These are phyloP conservation scores for Phytopythium boreale DNA, from an alignment of 352 stramenopile species.

Conservation along the genomic window DNA sequence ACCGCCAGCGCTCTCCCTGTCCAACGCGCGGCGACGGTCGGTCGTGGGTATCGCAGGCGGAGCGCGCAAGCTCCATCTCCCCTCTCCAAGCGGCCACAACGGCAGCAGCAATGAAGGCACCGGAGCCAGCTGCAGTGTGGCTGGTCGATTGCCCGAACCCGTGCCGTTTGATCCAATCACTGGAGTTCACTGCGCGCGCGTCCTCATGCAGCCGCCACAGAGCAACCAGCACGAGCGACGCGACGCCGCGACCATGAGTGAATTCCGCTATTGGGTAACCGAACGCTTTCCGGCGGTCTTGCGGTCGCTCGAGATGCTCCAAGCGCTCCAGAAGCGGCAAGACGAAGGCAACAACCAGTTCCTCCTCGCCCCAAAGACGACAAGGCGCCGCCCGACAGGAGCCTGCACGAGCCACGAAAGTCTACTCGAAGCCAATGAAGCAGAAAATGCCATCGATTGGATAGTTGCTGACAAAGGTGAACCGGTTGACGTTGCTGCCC, in stretches of 20 bases:
- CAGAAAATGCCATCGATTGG: not conserved
- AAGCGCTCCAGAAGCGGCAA: not conserved
- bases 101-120: not conserved
- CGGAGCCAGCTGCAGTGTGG: not conserved
- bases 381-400: not conserved
- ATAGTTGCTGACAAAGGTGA: not conserved
- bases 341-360: not conserved
- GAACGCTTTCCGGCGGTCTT: slow-evolving; percentile 33
- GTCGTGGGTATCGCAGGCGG: slow-evolving; percentile 1
- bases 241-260: slow-evolving; percentile 14
- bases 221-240: slow-evolving; percentile 12
- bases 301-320: not conserved
- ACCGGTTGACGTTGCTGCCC: not conserved
- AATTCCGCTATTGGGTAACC: slow-evolving; percentile 32
- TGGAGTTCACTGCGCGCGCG: slow-evolving; percentile 21
- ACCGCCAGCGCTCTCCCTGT: not conserved
- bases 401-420: not conserved
- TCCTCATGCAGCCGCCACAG: slow-evolving; percentile 25
- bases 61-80: not conserved
- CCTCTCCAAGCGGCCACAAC: not conserved
- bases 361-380: not conserved
- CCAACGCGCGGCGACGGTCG: slow-evolving; percentile 8
- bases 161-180: slow-evolving; percentile 48
- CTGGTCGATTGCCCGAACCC: slow-evolving; percentile 16
- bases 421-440: not conserved